phyloP scores from a whole-genome alignment of 2,329 filamentous ascomycete species.

The Cercospora sojina region DNA sequence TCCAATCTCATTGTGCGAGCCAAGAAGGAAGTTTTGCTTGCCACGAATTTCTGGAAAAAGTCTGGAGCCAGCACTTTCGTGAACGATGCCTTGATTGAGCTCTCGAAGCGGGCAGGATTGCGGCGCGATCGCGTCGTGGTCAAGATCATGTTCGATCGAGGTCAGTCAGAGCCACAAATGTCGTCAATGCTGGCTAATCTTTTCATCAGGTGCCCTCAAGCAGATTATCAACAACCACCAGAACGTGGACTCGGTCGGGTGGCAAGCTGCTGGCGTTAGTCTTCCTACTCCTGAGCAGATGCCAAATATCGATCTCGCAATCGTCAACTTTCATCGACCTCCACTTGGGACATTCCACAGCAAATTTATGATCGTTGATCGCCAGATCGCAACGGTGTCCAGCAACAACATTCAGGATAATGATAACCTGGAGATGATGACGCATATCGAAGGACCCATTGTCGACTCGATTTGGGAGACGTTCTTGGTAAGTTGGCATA shows the following conservation, averaged over 20 bases:
- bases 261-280: constrained; percentile 54
- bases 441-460: constrained; percentile 71
- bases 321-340: constrained; percentile 70
- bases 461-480: constrained; percentile 75
- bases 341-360: constrained; percentile 72
- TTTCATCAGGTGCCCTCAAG: neutral
- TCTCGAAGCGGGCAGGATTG: constrained; percentile 63
- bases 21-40: constrained; percentile 69
- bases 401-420: constrained; percentile 75
- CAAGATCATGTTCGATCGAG: constrained; percentile 75
- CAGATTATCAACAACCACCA: constrained; percentile 63
- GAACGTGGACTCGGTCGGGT: constrained; percentile 57
- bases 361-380: constrained; percentile 76
- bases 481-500: constrained; percentile 70
- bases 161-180: constrained; percentile 42
- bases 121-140: constrained; percentile 61
- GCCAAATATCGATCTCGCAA: constrained; percentile 68
- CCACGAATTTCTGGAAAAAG: constrained; percentile 74
- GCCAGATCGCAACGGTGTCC: constrained; percentile 67
- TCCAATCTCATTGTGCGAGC: constrained; percentile 73
- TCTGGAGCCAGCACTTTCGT: constrained; percentile 67
- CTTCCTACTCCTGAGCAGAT: constrained; percentile 65
- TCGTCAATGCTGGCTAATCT: neutral
- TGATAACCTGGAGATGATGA: constrained; percentile 76
- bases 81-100: constrained; percentile 66